Percentiles rank a stretch among this genome's conserved stretches.
These are phyloP conservation scores for Ustilago esculenta DNA, from an alignment of 1,284 basidiomycete genomes.

Conservation along the genomic window DNA sequence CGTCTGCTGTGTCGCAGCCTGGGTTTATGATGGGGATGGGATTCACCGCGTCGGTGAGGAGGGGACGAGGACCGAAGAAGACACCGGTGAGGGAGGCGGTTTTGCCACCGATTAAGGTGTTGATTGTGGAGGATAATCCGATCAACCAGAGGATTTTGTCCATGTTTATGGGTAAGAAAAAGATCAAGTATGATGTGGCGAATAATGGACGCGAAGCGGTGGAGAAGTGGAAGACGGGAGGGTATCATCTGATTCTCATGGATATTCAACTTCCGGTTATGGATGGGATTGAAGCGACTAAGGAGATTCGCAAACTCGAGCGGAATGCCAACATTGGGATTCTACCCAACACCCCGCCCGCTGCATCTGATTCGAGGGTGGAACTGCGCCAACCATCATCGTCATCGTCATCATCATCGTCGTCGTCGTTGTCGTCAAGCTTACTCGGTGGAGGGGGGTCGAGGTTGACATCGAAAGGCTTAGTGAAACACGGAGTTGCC, in stretches of 20 bases:
- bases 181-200: conserved; percentile 93
- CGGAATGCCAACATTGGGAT: conserved; percentile 75
- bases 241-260: conserved; percentile 98
- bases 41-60: conserved; percentile 45
- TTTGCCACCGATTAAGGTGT: conserved; percentile 64
- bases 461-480: conserved; percentile 20
- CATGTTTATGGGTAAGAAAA: conserved; percentile 94
- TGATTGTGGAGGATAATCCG: conserved; percentile 79
- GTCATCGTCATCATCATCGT: neutral
- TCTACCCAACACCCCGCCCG: conserved; percentile 74
- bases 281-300: conserved; percentile 97
- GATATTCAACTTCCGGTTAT: conserved; percentile 99
- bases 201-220: conserved; percentile 96
- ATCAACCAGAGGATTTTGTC: conserved; percentile 97
- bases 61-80: conserved; percentile 49
- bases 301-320: conserved; percentile 90
- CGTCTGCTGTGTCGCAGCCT: conserved; percentile 60
- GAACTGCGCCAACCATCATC: neutral
- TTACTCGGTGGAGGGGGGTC: conserved; percentile 15
- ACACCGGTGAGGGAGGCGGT: conserved; percentile 57
- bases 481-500: conserved; percentile 22
- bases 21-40: conserved; percentile 65
- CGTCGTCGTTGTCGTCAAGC: too few relatives aligned
- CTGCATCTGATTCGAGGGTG: conserved; percentile 15
- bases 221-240: conserved; percentile 91